phyloP scores from a whole-genome alignment of 192 early-diverging fungal genomes.

The Podila clonocystis region DNA sequence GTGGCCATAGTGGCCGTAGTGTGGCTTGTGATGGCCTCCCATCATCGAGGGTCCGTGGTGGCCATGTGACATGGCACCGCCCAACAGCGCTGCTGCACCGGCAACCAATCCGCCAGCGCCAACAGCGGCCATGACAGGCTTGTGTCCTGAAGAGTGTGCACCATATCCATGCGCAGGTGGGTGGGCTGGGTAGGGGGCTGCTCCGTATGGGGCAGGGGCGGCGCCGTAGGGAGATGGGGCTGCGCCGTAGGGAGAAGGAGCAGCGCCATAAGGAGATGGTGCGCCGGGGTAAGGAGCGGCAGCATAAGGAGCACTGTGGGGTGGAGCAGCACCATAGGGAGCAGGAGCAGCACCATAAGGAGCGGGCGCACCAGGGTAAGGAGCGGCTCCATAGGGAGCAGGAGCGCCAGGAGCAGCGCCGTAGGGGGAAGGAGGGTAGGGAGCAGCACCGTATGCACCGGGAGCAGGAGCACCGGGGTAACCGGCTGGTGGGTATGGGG shows the following conservation, averaged over 20 bases:
- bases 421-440: slow-evolving; percentile 11
- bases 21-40: slow-evolving; percentile 5
- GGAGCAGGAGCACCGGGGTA: slow-evolving; percentile 7
- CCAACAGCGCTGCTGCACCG: slow-evolving; percentile 13
- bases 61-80: slow-evolving; percentile 9
- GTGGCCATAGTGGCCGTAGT: slow-evolving; percentile 2
- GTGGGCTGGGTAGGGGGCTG: neutral
- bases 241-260: neutral
- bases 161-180: neutral
- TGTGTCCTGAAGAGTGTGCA: neutral
- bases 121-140: neutral
- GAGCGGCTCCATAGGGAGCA: slow-evolving; percentile 6
- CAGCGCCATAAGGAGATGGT: slow-evolving; percentile 4
- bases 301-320: neutral
- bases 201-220: neutral
- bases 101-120: slow-evolving; percentile 11
- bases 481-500: slow-evolving; percentile 7
- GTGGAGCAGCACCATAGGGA: slow-evolving; percentile 4
- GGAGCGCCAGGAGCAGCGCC: slow-evolving; percentile 9
- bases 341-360: slow-evolving; percentile 19
- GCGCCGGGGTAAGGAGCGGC: neutral
- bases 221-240: neutral
- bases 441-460: neutral
- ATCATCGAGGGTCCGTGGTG: neutral
- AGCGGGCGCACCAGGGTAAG: slow-evolving; percentile 6